Conservation (phyloP, 1,284 basidiomycete species). For the Ganoderma lucidum region DNA sequence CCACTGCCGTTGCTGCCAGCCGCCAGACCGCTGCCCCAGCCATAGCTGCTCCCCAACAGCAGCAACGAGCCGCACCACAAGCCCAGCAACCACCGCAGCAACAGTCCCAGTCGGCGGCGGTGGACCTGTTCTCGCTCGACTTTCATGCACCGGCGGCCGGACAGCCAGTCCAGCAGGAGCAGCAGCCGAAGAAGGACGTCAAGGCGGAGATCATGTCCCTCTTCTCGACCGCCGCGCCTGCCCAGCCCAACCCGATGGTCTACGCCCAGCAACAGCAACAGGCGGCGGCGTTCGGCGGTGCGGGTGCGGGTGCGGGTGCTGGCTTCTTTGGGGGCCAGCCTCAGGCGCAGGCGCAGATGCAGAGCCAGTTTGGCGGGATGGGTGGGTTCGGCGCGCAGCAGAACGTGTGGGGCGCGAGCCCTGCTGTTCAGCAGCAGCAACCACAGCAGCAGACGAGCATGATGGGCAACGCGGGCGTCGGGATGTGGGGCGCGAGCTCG, state of each 20-base stretch:
- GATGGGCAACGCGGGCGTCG: conserved; percentile 62
- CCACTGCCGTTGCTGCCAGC: conserved; percentile 44
- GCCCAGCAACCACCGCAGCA: conserved; percentile 26
- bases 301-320: conserved; percentile 13
- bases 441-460: conserved; percentile 54
- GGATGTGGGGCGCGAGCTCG: conserved; percentile 71
- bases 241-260: conserved; percentile 35
- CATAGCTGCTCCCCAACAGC: conserved; percentile 23
- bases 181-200: conserved; percentile 68
- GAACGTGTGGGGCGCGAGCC: conserved; percentile 20
- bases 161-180: conserved; percentile 39
- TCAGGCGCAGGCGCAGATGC: conserved; percentile 29
- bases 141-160: conserved; percentile 68
- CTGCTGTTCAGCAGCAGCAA: conserved; percentile 15
- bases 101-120: conserved; percentile 40
- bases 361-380: conserved; percentile 38
- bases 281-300: conserved; percentile 22
- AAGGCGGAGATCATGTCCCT: conserved; percentile 91
- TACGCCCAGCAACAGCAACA: conserved; percentile 26
- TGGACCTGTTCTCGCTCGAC: conserved; percentile 88
- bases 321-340: conserved; percentile 30
- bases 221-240: conserved; percentile 63
- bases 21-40: conserved; percentile 36
- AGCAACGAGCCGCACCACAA: conserved; percentile 36
- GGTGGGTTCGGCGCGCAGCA: conserved; percentile 26